Evolutionary conservation across 179 eudicot species (phyloP).

Genomic region (Amaranthus tricolor): DNA sequence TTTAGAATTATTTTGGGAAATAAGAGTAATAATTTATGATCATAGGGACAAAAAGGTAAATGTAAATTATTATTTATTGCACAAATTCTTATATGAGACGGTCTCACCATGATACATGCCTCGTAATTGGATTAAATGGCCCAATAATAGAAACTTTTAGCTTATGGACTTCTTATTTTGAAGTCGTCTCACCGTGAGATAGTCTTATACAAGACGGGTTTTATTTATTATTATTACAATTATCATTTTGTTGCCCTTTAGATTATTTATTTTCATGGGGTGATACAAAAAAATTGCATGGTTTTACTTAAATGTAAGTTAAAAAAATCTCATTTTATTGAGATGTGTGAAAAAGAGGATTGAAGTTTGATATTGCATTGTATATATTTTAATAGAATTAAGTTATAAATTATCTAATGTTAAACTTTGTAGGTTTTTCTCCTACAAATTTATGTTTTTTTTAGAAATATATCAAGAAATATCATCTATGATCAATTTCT

Average conservation of each 20-base stretch:
- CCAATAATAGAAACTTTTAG: too few relatives aligned
- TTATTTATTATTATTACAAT: neutral
- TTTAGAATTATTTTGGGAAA: neutral
- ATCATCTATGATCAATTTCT: neutral
- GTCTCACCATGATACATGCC: too few relatives aligned
- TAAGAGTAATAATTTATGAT: constrained; percentile 12
- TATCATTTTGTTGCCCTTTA: constrained; percentile 12
- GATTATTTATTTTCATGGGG: neutral
- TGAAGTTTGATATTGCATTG: constrained; percentile 6
- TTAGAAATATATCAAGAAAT: neutral
- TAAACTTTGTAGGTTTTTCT: neutral
- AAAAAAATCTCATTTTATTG: neutral
- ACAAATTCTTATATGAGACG: too few relatives aligned
- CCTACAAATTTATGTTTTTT: neutral
- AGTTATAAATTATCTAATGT: neutral
- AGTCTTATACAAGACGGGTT: too few relatives aligned
- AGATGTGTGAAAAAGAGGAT: constrained; percentile 12
- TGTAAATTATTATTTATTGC: neutral
- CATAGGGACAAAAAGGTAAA: constrained; percentile 13
- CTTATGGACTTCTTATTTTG: too few relatives aligned
- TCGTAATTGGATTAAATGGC: too few relatives aligned
- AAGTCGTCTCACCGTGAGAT: too few relatives aligned
- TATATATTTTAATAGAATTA: neutral
- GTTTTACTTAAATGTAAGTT: constrained; percentile 11
- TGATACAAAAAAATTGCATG: constrained; percentile 2